Conservation (phyloP, 2,329 filamentous ascomycete genomes). For the Talaromyces rugulosus region DNA sequence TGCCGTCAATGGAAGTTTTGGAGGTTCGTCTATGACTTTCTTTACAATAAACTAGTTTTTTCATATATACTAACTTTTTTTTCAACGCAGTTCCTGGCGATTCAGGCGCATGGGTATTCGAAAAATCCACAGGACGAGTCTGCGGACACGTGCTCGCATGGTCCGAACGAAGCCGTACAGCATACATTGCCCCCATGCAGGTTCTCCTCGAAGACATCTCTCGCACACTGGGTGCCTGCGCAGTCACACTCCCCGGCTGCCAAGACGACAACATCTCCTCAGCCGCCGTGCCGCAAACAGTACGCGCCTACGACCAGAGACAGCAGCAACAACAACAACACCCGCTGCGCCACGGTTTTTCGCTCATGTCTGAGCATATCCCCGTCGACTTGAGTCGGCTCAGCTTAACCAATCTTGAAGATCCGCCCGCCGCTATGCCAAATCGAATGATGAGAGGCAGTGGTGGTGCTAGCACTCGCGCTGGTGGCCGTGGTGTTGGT, state of each 20-base stretch:
- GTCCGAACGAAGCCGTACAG: constrained; percentile 73
- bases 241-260: constrained; percentile 65
- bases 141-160: constrained; percentile 89
- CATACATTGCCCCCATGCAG: constrained; percentile 95
- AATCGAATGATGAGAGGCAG: not conserved
- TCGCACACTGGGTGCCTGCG: constrained; percentile 65
- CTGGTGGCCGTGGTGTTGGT: not conserved
- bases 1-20: constrained; percentile 58
- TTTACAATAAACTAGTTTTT: not conserved
- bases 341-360: constrained; percentile 11
- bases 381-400: constrained; percentile 24
- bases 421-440: constrained; percentile 9
- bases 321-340: constrained; percentile 15
- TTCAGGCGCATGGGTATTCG: constrained; percentile 88
- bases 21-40: constrained; percentile 34
- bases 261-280: constrained; percentile 23
- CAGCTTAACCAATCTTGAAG: constrained; percentile 18
- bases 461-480: not conserved
- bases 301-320: constrained; percentile 17
- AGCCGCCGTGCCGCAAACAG: constrained; percentile 15
- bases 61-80: constrained; percentile 14
- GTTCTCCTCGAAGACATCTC: constrained; percentile 81
- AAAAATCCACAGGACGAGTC: constrained; percentile 70
- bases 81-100: constrained; percentile 70
- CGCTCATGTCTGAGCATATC: constrained; percentile 21